phyloP scores from a whole-genome alignment of 768 basidiomycete genomes.

The Suillus hirtellus region DNA sequence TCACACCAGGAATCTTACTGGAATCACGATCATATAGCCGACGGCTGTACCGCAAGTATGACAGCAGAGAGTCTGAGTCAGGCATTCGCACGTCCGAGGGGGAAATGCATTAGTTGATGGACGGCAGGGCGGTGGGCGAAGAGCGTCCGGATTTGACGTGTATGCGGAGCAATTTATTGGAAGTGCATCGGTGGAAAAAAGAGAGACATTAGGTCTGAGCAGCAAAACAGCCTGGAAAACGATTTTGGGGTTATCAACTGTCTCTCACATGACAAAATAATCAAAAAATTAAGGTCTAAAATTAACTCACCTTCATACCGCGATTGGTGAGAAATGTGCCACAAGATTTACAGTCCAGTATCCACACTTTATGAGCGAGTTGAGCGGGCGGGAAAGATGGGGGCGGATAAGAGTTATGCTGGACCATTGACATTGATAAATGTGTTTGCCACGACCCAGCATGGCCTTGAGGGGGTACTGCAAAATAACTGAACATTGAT shows the following conservation, averaged over 20 bases:
- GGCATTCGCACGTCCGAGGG: slow-evolving; percentile 76
- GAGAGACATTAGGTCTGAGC: slow-evolving; percentile 74
- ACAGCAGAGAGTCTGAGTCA: slow-evolving; percentile 81
- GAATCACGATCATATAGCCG: slow-evolving; percentile 81
- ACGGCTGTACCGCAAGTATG: slow-evolving; percentile 73
- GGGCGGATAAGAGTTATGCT: slow-evolving; percentile 43
- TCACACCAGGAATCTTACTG: slow-evolving; percentile 35
- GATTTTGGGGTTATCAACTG: slow-evolving; percentile 7
- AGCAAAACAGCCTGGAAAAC: slow-evolving; percentile 72
- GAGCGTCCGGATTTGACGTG: slow-evolving; percentile 45
- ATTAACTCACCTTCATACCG: slow-evolving; percentile 71
- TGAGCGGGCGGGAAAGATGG: slow-evolving; percentile 41
- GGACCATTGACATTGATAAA: slow-evolving; percentile 36
- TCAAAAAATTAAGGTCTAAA: slow-evolving; percentile 4
- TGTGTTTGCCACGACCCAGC: slow-evolving; percentile 34
- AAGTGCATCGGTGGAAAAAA: slow-evolving; percentile 81
- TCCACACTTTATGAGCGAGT: slow-evolving; percentile 74
- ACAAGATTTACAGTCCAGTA: slow-evolving; percentile 76
- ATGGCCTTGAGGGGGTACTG: slow-evolving; percentile 17
- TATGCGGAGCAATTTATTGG: slow-evolving; percentile 77
- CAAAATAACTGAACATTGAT: slow-evolving; percentile 31
- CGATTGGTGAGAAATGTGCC: slow-evolving; percentile 76
- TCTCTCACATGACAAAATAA: slow-evolving; percentile 9
- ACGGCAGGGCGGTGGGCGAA: slow-evolving; percentile 40
- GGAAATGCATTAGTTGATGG: slow-evolving; percentile 33